phyloP scores from a whole-genome alignment of 1,284 basidiomycete genomes.

The Puccinia coronata region DNA sequence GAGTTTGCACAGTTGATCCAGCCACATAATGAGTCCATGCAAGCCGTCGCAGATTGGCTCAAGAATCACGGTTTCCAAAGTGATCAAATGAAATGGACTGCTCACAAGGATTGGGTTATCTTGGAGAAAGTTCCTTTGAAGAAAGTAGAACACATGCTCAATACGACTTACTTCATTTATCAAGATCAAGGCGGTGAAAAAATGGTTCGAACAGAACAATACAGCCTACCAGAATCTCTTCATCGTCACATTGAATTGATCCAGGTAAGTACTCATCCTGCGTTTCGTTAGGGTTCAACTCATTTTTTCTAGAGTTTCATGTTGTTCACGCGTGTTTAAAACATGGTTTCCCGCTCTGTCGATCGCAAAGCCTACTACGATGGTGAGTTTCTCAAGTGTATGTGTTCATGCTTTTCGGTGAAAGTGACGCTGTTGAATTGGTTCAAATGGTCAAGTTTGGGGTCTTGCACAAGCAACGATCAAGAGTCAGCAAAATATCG shows the following conservation, averaged over 20 bases:
- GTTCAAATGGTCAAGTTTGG: conserved; percentile 27
- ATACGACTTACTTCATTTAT: conserved; percentile 39
- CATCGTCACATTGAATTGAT: conserved; percentile 46
- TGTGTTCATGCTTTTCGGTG: neutral
- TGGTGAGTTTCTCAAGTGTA: conserved; percentile 30
- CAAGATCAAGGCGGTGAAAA: conserved; percentile 21
- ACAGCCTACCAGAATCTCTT: conserved; percentile 34
- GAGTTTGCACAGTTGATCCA: conserved; percentile 18
- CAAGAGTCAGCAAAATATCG: conserved; percentile 1
- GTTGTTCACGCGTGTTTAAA: neutral
- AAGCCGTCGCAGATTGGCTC: conserved; percentile 25
- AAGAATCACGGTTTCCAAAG: conserved; percentile 14
- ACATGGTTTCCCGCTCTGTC: neutral
- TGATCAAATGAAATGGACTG: conserved; percentile 22
- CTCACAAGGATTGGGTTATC: conserved; percentile 46
- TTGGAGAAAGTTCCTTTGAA: conserved; percentile 30
- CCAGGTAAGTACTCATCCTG: conserved; percentile 24
- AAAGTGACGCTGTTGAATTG: neutral
- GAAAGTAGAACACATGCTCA: conserved; percentile 41
- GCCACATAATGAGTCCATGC: conserved; percentile 18
- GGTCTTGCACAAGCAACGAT: conserved; percentile 26
- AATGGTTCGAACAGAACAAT: conserved; percentile 37
- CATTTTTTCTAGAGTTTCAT: neutral
- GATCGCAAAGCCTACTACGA: conserved; percentile 38
- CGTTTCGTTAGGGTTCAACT: neutral